A percentile compares a stretch with the other conserved stretches of the same genome.
phyloP scores from a whole-genome alignment of 2,329 filamentous ascomycete genomes.

The Cryphonectria radicalis region DNA sequence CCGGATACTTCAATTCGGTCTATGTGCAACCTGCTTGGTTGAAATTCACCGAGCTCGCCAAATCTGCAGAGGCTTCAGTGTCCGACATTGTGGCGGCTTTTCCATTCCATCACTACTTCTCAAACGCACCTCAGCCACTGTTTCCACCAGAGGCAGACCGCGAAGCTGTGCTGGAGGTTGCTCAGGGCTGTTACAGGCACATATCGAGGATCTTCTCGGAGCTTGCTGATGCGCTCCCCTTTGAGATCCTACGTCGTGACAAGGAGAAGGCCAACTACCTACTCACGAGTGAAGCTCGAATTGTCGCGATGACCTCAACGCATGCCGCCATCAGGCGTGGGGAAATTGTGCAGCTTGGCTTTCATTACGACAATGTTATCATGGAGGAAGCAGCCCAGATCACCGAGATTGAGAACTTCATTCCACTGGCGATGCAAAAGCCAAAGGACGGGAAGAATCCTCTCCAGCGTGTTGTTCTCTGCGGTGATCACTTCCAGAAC shows the following conservation, averaged over 20 bases:
- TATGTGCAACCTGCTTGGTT: constrained; percentile 89
- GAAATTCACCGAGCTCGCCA: constrained; percentile 73
- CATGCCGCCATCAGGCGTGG: constrained; percentile 93
- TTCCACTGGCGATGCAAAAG: constrained; percentile 90
- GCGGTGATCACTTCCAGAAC: constrained; percentile 96
- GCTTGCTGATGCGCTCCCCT: constrained; percentile 89
- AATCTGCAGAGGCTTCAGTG: constrained; percentile 57
- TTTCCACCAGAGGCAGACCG: constrained; percentile 71
- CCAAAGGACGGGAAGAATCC: constrained; percentile 72
- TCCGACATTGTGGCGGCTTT: constrained; percentile 74
- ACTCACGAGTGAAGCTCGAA: constrained; percentile 91
- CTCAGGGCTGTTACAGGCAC: constrained; percentile 84
- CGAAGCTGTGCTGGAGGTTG: constrained; percentile 73
- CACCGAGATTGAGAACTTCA: constrained; percentile 96
- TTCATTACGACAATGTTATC: constrained; percentile 95
- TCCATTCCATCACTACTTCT: constrained; percentile 87
- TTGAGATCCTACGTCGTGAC: constrained; percentile 87
- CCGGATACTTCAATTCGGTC: constrained; percentile 93
- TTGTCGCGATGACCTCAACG: constrained; percentile 98
- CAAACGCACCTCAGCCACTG: constrained; percentile 82
- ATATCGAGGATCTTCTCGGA: constrained; percentile 90
- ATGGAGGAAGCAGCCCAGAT: constrained; percentile 99
- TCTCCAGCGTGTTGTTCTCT: constrained; percentile 86
- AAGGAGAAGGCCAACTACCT: constrained; percentile 96
- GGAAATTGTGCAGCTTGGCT: constrained; percentile 89